Evolutionary conservation across 805 yeast species (phyloP).

Genomic region (Candida sithepensis): DNA sequence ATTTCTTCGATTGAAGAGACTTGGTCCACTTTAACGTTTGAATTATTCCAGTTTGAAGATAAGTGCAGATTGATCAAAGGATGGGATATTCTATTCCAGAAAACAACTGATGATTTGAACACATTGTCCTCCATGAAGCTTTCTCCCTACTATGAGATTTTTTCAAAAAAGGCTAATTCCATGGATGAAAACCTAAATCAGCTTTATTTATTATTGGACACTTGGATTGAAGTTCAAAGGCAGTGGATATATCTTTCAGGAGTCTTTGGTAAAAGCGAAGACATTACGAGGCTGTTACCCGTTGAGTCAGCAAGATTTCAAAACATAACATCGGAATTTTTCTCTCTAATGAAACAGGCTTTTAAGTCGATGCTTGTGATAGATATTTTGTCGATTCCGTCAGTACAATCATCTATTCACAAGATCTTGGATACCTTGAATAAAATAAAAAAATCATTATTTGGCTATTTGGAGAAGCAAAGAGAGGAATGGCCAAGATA

Average conservation of each 20-base stretch:
- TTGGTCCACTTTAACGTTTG: constrained; percentile 57
- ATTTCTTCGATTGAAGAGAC: constrained; percentile 44
- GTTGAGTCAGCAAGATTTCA: constrained; percentile 65
- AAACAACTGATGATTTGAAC: constrained; percentile 56
- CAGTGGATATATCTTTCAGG: constrained; percentile 87
- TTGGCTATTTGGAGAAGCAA: constrained; percentile 78
- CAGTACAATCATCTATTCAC: constrained; percentile 42
- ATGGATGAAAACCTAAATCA: constrained; percentile 56
- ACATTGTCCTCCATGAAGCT: constrained; percentile 65
- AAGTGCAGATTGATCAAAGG: constrained; percentile 56
- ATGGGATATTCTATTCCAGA: constrained; percentile 62
- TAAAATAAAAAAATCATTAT: constrained; percentile 60
- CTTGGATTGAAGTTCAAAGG: constrained; percentile 83
- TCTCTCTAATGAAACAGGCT: constrained; percentile 45
- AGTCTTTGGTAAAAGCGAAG: constrained; percentile 58
- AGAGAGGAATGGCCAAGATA: constrained; percentile 75
- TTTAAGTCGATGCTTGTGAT: constrained; percentile 48
- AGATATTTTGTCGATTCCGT: constrained; percentile 52
- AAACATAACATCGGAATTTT: constrained; percentile 58
- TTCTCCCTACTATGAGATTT: constrained; percentile 57
- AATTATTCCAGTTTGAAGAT: constrained; percentile 48
- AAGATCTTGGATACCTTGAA: constrained; percentile 52
- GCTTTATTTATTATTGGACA: constrained; percentile 50
- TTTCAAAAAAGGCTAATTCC: constrained; percentile 52
- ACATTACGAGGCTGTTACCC: constrained; percentile 62